Evolutionary conservation across 768 basidiomycete genomes (phyloP).

Genomic region (Pulveroboletus sp.): DNA sequence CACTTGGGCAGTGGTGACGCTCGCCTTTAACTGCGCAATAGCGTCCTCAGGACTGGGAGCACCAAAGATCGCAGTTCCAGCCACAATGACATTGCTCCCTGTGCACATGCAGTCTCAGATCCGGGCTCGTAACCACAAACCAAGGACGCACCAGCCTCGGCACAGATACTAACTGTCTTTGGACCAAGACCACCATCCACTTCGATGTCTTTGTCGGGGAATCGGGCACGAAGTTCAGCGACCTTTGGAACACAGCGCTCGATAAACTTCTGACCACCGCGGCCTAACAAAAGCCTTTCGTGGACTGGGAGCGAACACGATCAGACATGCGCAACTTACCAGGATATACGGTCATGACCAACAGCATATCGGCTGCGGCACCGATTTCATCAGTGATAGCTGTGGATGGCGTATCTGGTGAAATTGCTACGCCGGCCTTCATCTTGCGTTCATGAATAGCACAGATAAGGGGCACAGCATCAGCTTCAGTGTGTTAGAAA

Average conservation of each 20-base stretch:
- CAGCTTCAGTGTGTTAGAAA: conserved; percentile 38
- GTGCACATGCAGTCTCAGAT: conserved; percentile 1
- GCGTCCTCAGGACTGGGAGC: conserved; percentile 75
- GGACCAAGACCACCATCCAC: conserved; percentile 98
- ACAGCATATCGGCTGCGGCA: conserved; percentile 84
- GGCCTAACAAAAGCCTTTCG: conserved; percentile 42
- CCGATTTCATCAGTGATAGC: conserved; percentile 85
- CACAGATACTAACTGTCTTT: conserved; percentile 82
- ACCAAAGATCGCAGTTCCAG: conserved; percentile 92
- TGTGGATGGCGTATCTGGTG: conserved; percentile 86
- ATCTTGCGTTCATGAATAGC: conserved; percentile 79
- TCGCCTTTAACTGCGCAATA: conserved; percentile 64
- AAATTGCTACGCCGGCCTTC: conserved; percentile 95
- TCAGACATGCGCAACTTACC: conserved; percentile 39
- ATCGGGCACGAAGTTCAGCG: conserved; percentile 79
- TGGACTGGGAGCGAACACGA: not conserved
- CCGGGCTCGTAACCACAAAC: not conserved
- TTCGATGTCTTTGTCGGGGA: conserved; percentile 94
- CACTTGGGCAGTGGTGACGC: conserved; percentile 64
- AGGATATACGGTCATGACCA: conserved; percentile 98
- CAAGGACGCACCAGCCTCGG: conserved; percentile 66
- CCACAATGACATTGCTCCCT: conserved; percentile 98
- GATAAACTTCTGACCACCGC: conserved; percentile 95
- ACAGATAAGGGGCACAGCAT: conserved; percentile 72
- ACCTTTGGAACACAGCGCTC: conserved; percentile 92